Evolutionary conservation across 257 asterid species (phyloP).

Genomic region (Ocimum tenuiflorum): DNA sequence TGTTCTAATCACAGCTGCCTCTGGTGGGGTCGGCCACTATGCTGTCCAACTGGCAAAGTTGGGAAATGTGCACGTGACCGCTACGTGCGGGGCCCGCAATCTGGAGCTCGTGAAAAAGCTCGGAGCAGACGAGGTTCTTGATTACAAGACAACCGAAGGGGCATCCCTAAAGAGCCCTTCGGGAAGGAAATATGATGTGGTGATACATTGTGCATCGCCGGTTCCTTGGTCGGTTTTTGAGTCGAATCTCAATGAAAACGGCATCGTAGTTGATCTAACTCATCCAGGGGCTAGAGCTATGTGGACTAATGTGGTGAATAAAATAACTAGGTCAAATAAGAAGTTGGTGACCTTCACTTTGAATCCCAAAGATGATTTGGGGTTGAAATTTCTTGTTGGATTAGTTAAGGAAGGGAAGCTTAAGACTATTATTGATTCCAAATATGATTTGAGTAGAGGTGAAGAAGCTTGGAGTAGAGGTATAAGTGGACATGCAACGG

Average conservation of each 20-base stretch:
- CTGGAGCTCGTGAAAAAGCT: slow-evolving; percentile 45
- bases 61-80: slow-evolving; percentile 59
- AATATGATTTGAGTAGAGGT: slow-evolving; percentile 31
- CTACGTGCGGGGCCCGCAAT: slow-evolving; percentile 75
- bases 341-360: slow-evolving; percentile 30
- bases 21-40: slow-evolving; percentile 70
- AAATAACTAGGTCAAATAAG: slow-evolving; percentile 39
- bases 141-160: slow-evolving; percentile 60
- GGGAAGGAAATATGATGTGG: slow-evolving; percentile 51
- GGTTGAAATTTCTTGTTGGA: slow-evolving; percentile 38
- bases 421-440: slow-evolving; percentile 45
- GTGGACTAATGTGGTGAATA: slow-evolving; percentile 38
- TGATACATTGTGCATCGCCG: slow-evolving; percentile 45
- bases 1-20: slow-evolving; percentile 54
- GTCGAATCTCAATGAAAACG: slow-evolving; percentile 33
- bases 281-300: slow-evolving; percentile 36
- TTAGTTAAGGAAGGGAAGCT: slow-evolving; percentile 60
- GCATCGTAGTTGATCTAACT: slow-evolving; percentile 47
- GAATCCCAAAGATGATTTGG: slow-evolving; percentile 22
- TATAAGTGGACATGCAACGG: slow-evolving; percentile 61
- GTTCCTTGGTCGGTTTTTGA: slow-evolving; percentile 53
- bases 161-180: slow-evolving; percentile 58
- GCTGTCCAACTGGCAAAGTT: slow-evolving; percentile 71
- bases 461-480: slow-evolving; percentile 60
- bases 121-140: slow-evolving; percentile 74